Evolutionary conservation across 495 filamentous ascomycete species (phyloP), one percentile per base, ranked within the genome.

Genomic region (Echria macrotheca): DNA sequence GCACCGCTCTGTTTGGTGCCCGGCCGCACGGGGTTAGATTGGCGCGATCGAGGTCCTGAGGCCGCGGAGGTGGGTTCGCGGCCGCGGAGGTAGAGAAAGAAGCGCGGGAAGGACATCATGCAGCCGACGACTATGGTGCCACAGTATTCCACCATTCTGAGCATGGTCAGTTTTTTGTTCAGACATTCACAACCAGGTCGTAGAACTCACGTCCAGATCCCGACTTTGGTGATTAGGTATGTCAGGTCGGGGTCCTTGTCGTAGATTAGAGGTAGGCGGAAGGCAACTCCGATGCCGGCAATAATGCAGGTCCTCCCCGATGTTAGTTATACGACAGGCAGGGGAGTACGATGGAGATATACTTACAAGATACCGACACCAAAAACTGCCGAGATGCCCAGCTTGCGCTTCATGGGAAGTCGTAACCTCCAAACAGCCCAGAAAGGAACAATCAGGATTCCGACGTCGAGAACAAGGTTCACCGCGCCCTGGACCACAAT

Each of bases 351-450:
- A 10, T 3, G 11, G n/a, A n/a, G n/a, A n/a, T n/a, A n/a, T n/a
- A 50, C 57, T 50, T 24, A 68, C 64, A 65, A 48, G 4, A 60
- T 37, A 4, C 60, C 66, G 12, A 64, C 54, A 5, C 49, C 52
- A 56, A 67, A 69, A 9, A 69, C 54, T 2, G 62, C 59, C 26
- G 58, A 56, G 29, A 67, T 45, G 0, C 65, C 65, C 12, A 66
- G 14, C 50, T 67, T 67, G 42, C 49, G 54, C 47, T 53, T 67
- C 55, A 51, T 36, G 21, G 53, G 54, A 48, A 58, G 61, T 53
- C 55, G 59, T 33, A 55, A 57, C 22, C 41, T 51, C 54, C 52
- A 67, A 43, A 62, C 63, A 31, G 57, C 58, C 38, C 36, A 46
- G 7, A 69, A 21, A 6, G 66, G 66, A 4, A 57, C 40, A 9